Evolutionary conservation across 2,329 filamentous ascomycete species (phyloP).

Genomic region (Amphichorda felina): DNA sequence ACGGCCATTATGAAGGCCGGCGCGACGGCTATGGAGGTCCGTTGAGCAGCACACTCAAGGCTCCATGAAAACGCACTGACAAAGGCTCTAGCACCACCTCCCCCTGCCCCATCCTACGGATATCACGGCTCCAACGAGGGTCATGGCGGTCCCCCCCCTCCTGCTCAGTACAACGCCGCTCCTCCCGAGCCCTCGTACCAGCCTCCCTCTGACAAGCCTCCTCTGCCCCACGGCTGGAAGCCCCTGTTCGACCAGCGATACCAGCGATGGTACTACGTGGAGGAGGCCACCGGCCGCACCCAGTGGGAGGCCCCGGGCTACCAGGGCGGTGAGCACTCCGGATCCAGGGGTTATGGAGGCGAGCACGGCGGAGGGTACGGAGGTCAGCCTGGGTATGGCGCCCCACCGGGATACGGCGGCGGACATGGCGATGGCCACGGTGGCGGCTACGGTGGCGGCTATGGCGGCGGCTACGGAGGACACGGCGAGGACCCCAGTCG

Average conservation of each 20-base stretch:
- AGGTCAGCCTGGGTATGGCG: conserved; percentile 7
- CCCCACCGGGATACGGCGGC: conserved; percentile 3
- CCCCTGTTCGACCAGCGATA: conserved; percentile 49
- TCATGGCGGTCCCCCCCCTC: conserved; percentile 2
- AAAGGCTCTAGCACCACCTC: too few species aligned
- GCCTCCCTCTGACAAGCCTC: conserved; percentile 27
- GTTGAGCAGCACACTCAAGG: too few species aligned
- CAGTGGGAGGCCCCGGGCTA: conserved; percentile 50
- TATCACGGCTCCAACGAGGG: too few species aligned
- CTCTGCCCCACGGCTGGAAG: conserved; percentile 48
- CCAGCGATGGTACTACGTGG: conserved; percentile 54
- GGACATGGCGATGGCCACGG: conserved; percentile 9
- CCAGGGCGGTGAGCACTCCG: conserved; percentile 5
- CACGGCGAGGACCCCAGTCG: conserved; percentile 8
- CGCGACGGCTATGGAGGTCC: not conserved
- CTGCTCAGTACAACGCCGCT: conserved; percentile 8
- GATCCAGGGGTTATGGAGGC: not conserved
- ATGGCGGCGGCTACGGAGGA: too few species aligned
- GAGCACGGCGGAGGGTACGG: conserved; percentile 7
- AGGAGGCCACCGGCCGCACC: conserved; percentile 45
- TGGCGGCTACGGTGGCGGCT: conserved; percentile 2
- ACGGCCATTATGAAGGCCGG: not conserved
- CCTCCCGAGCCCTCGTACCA: conserved; percentile 17
- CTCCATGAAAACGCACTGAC: too few species aligned
- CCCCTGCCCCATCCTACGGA: too few species aligned